Conservation (phyloP, 495 filamentous ascomycete species). For the Glutinoglossum americanum region DNA sequence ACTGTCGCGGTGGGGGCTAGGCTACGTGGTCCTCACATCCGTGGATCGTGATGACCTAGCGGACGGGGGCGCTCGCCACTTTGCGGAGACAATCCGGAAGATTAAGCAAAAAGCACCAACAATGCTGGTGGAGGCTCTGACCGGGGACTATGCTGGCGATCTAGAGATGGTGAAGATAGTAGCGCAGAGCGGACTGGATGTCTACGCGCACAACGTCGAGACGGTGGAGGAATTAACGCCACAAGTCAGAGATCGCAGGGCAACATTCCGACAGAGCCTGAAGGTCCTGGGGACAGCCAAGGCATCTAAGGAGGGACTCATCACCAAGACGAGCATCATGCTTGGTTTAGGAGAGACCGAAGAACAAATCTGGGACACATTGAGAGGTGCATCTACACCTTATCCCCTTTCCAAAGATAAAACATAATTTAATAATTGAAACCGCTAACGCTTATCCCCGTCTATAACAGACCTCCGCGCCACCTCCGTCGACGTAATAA, state of each 20-base stretch:
- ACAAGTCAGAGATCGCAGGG: conserved; percentile 70
- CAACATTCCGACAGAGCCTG: conserved; percentile 71
- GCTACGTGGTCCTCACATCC: conserved; percentile 83
- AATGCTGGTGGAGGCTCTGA: conserved; percentile 87
- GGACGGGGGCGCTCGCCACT: conserved; percentile 77
- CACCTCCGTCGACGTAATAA: conserved; percentile 75
- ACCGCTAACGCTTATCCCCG: not conserved
- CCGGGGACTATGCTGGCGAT: conserved; percentile 72
- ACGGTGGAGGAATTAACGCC: conserved; percentile 83
- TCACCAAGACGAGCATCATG: conserved; percentile 97
- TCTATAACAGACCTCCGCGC: conserved; percentile 42
- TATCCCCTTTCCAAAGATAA: not conserved
- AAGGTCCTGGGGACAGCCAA: conserved; percentile 67
- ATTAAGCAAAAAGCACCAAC: conserved; percentile 78
- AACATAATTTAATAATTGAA: not conserved
- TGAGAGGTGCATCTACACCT: conserved; percentile 40
- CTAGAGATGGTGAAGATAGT: conserved; percentile 63
- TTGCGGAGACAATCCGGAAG: conserved; percentile 80
- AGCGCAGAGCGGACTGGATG: conserved; percentile 72
- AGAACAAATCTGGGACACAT: conserved; percentile 60
- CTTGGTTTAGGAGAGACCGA: conserved; percentile 85
- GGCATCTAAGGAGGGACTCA: conserved; percentile 45
- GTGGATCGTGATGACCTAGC: conserved; percentile 84
- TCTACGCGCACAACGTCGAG: conserved; percentile 95
- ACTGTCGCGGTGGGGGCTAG: conserved; percentile 75